These are phyloP conservation scores for Penicillium palitans DNA, from an alignment of 2,329 filamentous ascomycete species.

Conservation along the genomic window DNA sequence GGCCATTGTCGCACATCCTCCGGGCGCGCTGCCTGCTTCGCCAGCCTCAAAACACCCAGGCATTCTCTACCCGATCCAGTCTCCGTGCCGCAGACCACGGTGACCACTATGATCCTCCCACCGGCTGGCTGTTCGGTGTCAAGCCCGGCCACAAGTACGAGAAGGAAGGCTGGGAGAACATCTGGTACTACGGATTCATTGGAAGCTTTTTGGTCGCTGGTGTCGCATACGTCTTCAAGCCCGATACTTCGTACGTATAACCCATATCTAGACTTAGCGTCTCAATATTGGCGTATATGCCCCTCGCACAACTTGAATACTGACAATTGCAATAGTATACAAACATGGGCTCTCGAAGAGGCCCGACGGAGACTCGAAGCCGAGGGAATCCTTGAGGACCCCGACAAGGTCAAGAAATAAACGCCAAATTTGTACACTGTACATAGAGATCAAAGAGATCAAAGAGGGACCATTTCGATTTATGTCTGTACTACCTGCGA, in stretches of 20 bases:
- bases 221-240: conserved; percentile 91
- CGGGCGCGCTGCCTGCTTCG: conserved; percentile 43
- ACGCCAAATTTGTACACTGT: conserved; percentile 40
- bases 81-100: conserved; percentile 58
- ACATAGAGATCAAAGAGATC: conserved; percentile 43
- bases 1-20: conserved; percentile 40
- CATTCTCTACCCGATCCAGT: conserved; percentile 44
- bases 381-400: conserved; percentile 89
- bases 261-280: not conserved
- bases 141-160: conserved; percentile 94
- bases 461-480: conserved; percentile 33
- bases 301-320: conserved; percentile 6
- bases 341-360: conserved; percentile 98
- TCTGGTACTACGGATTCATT: conserved; percentile 82
- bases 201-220: conserved; percentile 71
- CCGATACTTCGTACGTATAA: conserved; percentile 88
- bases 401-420: conserved; percentile 56
- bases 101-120: conserved; percentile 83
- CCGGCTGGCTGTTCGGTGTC: conserved; percentile 89
- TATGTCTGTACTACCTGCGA: conserved; percentile 32
- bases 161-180: conserved; percentile 93
- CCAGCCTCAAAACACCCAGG: conserved; percentile 36
- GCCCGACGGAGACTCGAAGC: conserved; percentile 91
- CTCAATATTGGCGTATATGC: not conserved
- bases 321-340: conserved; percentile 67